phyloP scores from a whole-genome alignment of 2,329 filamentous ascomycete species.

The Colletotrichum sp. region DNA sequence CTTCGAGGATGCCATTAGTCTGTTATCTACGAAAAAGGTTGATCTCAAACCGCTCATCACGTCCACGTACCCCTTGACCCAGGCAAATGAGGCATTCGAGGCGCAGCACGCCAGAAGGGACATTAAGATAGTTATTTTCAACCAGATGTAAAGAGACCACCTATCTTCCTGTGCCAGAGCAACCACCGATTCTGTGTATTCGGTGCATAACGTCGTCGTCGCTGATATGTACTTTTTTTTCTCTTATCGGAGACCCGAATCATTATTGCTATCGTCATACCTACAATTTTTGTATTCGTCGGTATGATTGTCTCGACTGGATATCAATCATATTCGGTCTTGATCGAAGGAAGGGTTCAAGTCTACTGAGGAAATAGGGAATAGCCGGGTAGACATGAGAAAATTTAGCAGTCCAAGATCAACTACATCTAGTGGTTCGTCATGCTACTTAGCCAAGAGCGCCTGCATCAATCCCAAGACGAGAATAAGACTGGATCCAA shows the following conservation, averaged over 20 bases:
- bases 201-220: background rate
- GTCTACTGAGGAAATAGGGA: background rate
- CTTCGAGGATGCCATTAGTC: conserved; percentile 27
- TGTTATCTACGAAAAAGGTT: conserved; percentile 23
- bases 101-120: conserved; percentile 22
- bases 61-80: conserved; percentile 25
- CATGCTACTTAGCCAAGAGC: background rate
- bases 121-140: background rate
- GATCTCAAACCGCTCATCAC: conserved; percentile 29
- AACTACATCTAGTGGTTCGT: background rate
- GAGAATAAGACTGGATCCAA: background rate
- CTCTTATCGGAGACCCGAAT: background rate
- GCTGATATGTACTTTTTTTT: background rate
- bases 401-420: background rate
- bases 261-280: too few relatives aligned
- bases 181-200: rapidly evolving
- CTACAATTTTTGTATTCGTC: too few relatives aligned
- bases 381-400: background rate
- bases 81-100: conserved; percentile 24
- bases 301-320: too few relatives aligned
- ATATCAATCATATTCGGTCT: background rate
- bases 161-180: background rate
- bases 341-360: background rate
- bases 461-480: background rate
- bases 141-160: background rate